Percentiles rank a stretch among this genome's conserved stretches.
Conservation (phyloP, 2,329 filamentous ascomycete species). For the Neoscytalidium dimidiatum region DNA sequence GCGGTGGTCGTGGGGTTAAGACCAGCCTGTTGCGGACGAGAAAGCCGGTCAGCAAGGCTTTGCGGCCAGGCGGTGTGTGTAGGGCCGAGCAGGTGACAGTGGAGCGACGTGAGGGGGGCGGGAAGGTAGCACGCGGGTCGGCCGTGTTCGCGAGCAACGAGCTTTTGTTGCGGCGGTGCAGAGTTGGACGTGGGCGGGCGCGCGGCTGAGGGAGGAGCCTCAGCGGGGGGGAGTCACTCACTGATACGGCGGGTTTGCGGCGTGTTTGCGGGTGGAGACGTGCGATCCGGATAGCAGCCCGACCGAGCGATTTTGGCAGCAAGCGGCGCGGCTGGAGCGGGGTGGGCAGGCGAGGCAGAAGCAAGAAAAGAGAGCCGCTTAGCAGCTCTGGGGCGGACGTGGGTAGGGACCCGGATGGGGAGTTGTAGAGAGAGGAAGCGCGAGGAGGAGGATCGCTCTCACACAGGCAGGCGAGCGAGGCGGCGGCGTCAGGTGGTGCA, state of each 20-base stretch:
- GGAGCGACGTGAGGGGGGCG: constrained; percentile 24
- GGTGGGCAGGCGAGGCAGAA: background rate
- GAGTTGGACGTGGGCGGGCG: background rate
- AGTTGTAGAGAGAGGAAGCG: constrained; percentile 10
- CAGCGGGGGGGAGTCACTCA: constrained; percentile 23
- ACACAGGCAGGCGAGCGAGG: constrained; percentile 5
- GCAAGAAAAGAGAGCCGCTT: background rate
- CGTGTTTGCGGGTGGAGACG: constrained; percentile 17
- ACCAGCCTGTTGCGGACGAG: constrained; percentile 38
- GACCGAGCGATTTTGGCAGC: constrained; percentile 11
- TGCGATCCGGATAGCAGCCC: constrained; percentile 14
- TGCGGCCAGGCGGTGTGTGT: constrained; percentile 46
- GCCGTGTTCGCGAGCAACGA: constrained; percentile 10
- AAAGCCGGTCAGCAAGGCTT: constrained; percentile 43
- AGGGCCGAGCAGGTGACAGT: constrained; percentile 32
- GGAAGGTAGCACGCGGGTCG: background rate
- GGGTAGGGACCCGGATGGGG: background rate
- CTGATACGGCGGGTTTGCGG: constrained; percentile 5
- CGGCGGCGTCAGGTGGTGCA: constrained; percentile 14
- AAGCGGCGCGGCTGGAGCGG: background rate
- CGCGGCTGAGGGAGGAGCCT: constrained; percentile 23
- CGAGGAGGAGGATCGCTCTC: constrained; percentile 16
- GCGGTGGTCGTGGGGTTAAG: constrained; percentile 29
- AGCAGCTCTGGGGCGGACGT: background rate
- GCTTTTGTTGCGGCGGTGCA: constrained; percentile 21